Evolutionary conservation across 129 eudicot genomes (phyloP), one percentile per base, ranked within the genome.

Genomic region (Cynara cardunculus): DNA sequence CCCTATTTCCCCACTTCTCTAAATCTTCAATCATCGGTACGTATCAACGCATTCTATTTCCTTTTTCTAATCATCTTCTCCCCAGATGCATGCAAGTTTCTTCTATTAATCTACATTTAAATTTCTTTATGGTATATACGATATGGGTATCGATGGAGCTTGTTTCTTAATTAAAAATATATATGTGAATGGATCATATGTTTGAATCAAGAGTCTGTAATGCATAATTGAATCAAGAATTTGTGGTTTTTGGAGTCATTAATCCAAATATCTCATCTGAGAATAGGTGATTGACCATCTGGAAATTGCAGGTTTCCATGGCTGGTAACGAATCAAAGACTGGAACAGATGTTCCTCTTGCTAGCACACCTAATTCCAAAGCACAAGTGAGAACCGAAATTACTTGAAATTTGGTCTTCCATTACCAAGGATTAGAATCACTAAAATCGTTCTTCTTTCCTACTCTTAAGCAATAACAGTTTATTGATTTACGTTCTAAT

Each of bases 361-460:
- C 73, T 61, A 13, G 59, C 30, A 62, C 89, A 71, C 82, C 86
- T 24, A 85, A 77, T 73, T 86, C 90, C 74, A 78, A 88, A 0
- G 70, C 64, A 79, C 7, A 88, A 26, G 91, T 88, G 70, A 86
- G 89, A 61, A 79, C 80, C 59, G 8, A 41, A 61, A 77, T 77
- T 77, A 26, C 35, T 24, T 28, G 16, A 9, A 73, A 6, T 22
- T 27, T 22, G 44, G 26, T 8, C 13, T 37, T 37, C 9, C 12
- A 49, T 46, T 46, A 46, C 19, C 6, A 49, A 49, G 62, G 62
- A 49, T 49, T 14, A 49, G 1, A 71, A 18, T 71, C 7, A 8
- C 21, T 22, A 8, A 37, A 69, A 5, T 24, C 22, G 0, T 74
- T 84, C 70, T 25, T 80, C 1, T 67, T 22, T 74, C 24, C 25